Percentiles rank a stretch among this genome's conserved stretches.
Evolutionary conservation across 257 asterid species (phyloP).

Genomic region (Fraxinus pennsylvanica): DNA sequence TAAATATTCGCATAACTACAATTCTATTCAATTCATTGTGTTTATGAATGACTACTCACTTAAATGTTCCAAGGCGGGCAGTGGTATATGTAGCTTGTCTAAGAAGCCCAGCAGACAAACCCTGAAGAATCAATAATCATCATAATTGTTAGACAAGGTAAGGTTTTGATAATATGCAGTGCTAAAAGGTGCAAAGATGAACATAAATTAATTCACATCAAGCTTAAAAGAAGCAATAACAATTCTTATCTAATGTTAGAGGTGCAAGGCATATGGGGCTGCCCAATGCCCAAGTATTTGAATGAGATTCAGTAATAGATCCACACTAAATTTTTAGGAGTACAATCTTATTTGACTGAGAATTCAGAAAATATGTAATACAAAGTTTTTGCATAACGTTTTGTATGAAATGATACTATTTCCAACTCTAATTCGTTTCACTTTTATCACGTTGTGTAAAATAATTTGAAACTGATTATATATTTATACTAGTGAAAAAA

Average conservation of each 20-base stretch:
- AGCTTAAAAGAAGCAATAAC: background rate
- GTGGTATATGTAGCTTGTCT: constrained; percentile 97
- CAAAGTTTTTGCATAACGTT: background rate
- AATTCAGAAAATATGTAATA: background rate
- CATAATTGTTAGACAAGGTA: background rate
- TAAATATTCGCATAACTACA: background rate
- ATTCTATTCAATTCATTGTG: too few species aligned
- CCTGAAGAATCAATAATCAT: constrained; percentile 47
- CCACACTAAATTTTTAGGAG: background rate
- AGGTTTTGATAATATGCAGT: background rate
- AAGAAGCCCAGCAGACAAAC: constrained; percentile 94
- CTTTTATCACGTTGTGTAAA: background rate
- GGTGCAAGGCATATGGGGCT: background rate
- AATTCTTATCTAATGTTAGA: background rate
- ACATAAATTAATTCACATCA: background rate
- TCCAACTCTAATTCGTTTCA: background rate
- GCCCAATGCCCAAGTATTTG: background rate
- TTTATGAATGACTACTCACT: constrained; percentile 35
- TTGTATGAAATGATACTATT: background rate
- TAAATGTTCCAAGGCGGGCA: constrained; percentile 90
- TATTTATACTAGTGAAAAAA: background rate
- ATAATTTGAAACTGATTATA: background rate
- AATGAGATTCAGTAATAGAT: background rate
- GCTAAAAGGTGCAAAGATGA: background rate
- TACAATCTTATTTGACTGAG: background rate